These are phyloP conservation scores for Primulina tabacum DNA, from an alignment of 257 asterid species.

Conservation along the genomic window DNA sequence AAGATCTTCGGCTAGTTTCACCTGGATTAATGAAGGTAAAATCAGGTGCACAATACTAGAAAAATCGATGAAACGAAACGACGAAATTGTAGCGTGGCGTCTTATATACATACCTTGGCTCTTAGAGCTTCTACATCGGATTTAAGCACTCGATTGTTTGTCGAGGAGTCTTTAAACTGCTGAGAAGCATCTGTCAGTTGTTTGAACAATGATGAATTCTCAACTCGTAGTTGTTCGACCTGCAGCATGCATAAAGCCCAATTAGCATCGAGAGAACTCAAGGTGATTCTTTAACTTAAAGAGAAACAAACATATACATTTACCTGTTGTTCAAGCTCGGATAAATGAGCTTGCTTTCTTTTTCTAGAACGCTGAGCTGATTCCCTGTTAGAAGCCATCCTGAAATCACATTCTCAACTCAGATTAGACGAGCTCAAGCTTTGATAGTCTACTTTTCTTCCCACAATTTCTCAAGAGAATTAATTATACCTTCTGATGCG, in stretches of 20 bases:
- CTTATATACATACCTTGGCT: conserved; percentile 71
- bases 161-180: conserved; percentile 67
- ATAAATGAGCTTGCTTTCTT: conserved; percentile 74
- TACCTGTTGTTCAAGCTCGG: conserved; percentile 81
- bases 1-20: conserved; percentile 86
- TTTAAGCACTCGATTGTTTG: conserved; percentile 81
- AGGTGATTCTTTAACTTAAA: not conserved
- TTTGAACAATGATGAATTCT: conserved; percentile 55
- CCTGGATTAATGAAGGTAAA: conserved; percentile 35
- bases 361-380: conserved; percentile 86
- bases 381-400: conserved; percentile 82
- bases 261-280: not conserved
- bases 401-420: conserved; percentile 23
- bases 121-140: conserved; percentile 91
- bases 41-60: too few species aligned
- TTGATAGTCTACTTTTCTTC: not conserved
- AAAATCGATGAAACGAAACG: not conserved
- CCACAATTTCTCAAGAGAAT: not conserved
- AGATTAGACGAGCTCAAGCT: conserved; percentile 13
- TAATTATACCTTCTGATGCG: conserved; percentile 54
- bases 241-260: conserved; percentile 8
- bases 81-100: not conserved
- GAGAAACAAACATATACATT: not conserved
- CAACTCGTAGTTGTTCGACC: conserved; percentile 70
- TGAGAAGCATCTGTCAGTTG: conserved; percentile 66